phyloP scores from a whole-genome alignment of 2,329 filamentous ascomycete species.

The Curvularia verruculosa region DNA sequence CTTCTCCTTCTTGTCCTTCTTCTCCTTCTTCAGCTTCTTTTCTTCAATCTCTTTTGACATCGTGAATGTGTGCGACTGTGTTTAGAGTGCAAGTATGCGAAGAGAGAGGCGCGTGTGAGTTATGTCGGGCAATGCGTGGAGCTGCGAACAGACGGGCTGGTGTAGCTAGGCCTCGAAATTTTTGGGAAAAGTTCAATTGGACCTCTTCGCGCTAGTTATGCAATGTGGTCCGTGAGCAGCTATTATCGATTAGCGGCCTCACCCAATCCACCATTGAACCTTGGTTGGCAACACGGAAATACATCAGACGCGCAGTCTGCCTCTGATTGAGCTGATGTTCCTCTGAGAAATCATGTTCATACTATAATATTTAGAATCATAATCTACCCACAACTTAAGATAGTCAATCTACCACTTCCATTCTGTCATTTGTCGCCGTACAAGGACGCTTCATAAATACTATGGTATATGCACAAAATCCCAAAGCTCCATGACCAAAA shows the following conservation, averaged over 20 bases:
- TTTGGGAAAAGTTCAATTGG: slow-evolving; percentile 22
- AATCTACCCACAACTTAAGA: slow-evolving; percentile 21
- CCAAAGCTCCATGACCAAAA: slow-evolving; percentile 24
- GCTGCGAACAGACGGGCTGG: slow-evolving; percentile 11
- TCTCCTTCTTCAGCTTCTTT: slow-evolving; percentile 53
- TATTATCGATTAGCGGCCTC: slow-evolving; percentile 11
- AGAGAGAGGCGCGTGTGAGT: not conserved
- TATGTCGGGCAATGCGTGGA: slow-evolving; percentile 16
- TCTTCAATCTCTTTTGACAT: slow-evolving; percentile 49
- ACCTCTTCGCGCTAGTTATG: slow-evolving; percentile 16
- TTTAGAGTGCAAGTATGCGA: not conserved
- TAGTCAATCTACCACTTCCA: slow-evolving; percentile 32
- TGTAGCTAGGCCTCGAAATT: slow-evolving; percentile 11
- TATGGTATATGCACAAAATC: slow-evolving; percentile 48
- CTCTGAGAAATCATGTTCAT: slow-evolving; percentile 23
- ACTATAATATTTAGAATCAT: slow-evolving; percentile 31
- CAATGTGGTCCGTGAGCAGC: slow-evolving; percentile 8
- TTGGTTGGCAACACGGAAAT: not conserved
- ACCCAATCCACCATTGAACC: not conserved
- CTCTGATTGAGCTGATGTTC: not conserved
- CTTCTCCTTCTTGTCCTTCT: slow-evolving; percentile 72
- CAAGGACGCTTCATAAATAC: slow-evolving; percentile 37
- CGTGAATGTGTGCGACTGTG: slow-evolving; percentile 17
- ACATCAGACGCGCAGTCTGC: not conserved
- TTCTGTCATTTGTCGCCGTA: slow-evolving; percentile 25